phyloP scores from a whole-genome alignment of 139 green algal genomes.

The Picochlorum costavermella region DNA sequence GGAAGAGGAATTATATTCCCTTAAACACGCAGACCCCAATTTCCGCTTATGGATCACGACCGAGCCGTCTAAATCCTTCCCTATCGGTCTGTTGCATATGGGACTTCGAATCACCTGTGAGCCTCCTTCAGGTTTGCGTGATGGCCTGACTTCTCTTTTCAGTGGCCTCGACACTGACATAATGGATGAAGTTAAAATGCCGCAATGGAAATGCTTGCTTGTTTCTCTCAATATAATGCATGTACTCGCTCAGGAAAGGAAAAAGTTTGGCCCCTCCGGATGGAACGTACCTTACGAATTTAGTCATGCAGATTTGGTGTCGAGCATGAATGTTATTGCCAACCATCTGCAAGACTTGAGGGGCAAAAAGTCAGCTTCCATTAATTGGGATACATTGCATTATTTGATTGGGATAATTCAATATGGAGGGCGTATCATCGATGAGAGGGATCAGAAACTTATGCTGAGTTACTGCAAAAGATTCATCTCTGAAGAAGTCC shows the following conservation, averaged over 20 bases:
- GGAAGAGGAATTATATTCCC: constrained; percentile 56
- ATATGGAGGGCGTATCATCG: constrained; percentile 93
- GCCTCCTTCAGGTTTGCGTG: constrained; percentile 85
- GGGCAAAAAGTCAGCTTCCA: constrained; percentile 54
- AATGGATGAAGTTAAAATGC: constrained; percentile 56
- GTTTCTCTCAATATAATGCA: constrained; percentile 91
- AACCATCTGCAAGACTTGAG: constrained; percentile 93
- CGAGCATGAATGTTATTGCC: constrained; percentile 63
- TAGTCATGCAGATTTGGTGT: constrained; percentile 80
- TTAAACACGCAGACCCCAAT: constrained; percentile 50
- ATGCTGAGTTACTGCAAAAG: constrained; percentile 90
- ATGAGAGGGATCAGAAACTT: constrained; percentile 83
- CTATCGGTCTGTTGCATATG: constrained; percentile 84
- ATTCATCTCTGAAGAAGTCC: constrained; percentile 41
- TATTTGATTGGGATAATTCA: constrained; percentile 92
- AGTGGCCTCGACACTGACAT: constrained; percentile 80
- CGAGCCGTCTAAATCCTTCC: constrained; percentile 84
- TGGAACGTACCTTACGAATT: constrained; percentile 98
- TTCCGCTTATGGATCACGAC: constrained; percentile 93
- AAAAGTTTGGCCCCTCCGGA: constrained; percentile 90
- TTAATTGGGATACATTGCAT: constrained; percentile 53
- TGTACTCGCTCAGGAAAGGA: constrained; percentile 76
- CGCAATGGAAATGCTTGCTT: constrained; percentile 88
- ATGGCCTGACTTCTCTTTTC: constrained; percentile 74
- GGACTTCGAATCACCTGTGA: constrained; percentile 76